These are phyloP conservation scores for Thinopyrum elongatum DNA, from an alignment of 176 grass and related monocot genomes.

Conservation along the genomic window DNA sequence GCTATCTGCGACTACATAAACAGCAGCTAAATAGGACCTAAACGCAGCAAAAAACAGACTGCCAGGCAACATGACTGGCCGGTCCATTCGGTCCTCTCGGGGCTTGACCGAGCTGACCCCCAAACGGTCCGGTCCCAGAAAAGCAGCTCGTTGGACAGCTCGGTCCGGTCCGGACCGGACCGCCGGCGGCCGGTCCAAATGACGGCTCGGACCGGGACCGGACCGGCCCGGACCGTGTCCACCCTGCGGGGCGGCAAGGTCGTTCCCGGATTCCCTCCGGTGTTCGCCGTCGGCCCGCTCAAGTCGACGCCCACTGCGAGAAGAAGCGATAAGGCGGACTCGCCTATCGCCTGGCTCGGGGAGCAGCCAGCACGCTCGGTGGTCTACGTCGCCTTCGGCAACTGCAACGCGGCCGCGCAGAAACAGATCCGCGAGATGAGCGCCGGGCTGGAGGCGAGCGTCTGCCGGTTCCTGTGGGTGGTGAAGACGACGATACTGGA, in stretches of 20 bases:
- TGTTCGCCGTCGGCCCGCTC: conserved; percentile 41
- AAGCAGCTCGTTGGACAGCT: no score
- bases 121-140: no score
- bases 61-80: no score
- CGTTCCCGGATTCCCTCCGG: conserved; percentile 27
- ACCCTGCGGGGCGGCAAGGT: conserved; percentile 40
- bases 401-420: conserved; percentile 16
- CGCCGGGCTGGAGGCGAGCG: conserved; percentile 49
- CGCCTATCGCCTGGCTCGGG: conserved; percentile 32
- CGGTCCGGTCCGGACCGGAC: no score
- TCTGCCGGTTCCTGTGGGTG: conserved; percentile 67
- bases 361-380: conserved; percentile 53
- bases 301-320: neutral
- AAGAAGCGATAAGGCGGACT: neutral
- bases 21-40: no score
- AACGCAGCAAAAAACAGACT: no score
- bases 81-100: no score
- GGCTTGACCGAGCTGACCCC: no score
- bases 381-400: conserved; percentile 73
- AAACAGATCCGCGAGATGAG: conserved; percentile 57
- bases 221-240: no score
- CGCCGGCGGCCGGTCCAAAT: no score
- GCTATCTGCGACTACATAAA: no score
- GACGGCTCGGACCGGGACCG: no score
- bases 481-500: conserved; percentile 55